Conservation (phyloP, 73 alveolate species). For the Paramecium caudatum region DNA sequence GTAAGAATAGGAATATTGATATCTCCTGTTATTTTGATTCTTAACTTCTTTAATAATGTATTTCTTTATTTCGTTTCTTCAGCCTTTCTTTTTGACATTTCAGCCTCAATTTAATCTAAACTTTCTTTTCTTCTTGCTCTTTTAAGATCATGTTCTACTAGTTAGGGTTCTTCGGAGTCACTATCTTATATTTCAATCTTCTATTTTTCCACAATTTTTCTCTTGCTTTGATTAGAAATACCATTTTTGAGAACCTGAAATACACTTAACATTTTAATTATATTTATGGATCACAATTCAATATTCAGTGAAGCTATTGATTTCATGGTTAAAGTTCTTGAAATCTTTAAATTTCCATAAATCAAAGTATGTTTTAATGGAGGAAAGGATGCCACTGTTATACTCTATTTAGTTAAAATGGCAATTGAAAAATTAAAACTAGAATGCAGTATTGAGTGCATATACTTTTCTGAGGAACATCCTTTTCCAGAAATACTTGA, state of each 20-base stretch:
- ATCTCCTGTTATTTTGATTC: constrained; percentile 66
- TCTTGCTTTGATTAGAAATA: background rate
- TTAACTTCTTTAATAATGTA: constrained; percentile 19
- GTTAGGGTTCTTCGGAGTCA: constrained; percentile 39
- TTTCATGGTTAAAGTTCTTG: background rate
- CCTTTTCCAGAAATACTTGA: constrained; percentile 68
- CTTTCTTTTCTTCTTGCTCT: constrained; percentile 75
- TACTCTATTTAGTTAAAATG: constrained; percentile 53
- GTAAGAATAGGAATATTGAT: constrained; percentile 68
- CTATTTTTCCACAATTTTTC: background rate
- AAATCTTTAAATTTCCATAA: constrained; percentile 45
- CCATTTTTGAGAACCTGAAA: constrained; percentile 49
- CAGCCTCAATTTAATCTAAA: constrained; percentile 65
- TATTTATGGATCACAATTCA: constrained; percentile 37
- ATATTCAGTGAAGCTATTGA: constrained; percentile 42
- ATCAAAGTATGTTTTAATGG: constrained; percentile 70
- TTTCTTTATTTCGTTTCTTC: constrained; percentile 26
- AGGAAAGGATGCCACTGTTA: constrained; percentile 77
- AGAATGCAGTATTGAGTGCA: constrained; percentile 7
- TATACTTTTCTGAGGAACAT: constrained; percentile 60
- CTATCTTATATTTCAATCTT: background rate
- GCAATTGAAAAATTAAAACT: constrained; percentile 61
- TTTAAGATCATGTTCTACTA: background rate
- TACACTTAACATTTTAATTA: constrained; percentile 9
- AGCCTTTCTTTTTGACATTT: constrained; percentile 34